Percentiles rank a stretch among this genome's conserved stretches.
These are phyloP conservation scores for Ananas comosus DNA, from an alignment of 176 grass and related monocot species.

Conservation along the genomic window DNA sequence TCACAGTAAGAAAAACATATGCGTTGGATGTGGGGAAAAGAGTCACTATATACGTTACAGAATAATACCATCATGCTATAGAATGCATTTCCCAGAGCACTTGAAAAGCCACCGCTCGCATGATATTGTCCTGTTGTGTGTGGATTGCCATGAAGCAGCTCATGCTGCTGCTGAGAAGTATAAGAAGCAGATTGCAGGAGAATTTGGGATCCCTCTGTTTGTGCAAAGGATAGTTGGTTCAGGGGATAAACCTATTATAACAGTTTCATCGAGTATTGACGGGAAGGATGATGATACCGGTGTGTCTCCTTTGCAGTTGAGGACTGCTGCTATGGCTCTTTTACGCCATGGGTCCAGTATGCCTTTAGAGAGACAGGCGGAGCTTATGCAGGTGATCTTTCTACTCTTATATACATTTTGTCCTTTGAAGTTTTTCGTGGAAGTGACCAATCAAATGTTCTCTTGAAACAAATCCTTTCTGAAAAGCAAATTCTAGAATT, in stretches of 20 bases:
- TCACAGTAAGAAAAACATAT: conserved; percentile 97
- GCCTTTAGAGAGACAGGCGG: conserved; percentile 63
- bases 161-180: conserved; percentile 85
- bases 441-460: too few species aligned
- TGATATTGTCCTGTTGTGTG: conserved; percentile 96
- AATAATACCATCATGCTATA: conserved; percentile 97
- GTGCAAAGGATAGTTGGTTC: conserved; percentile 87
- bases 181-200: conserved; percentile 68
- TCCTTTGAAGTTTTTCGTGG: neutral
- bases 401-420: neutral
- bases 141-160: conserved; percentile 86
- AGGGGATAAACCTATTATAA: conserved; percentile 45
- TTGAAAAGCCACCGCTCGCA: conserved; percentile 94
- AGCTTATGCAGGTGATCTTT: conserved; percentile 58
- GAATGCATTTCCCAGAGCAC: conserved; percentile 98
- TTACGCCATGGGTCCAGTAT: conserved; percentile 79
- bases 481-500: too few species aligned
- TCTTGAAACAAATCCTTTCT: too few species aligned
- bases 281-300: conserved; percentile 38
- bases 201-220: conserved; percentile 86
- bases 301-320: conserved; percentile 76
- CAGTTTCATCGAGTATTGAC: conserved; percentile 24
- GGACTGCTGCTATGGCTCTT: conserved; percentile 96
- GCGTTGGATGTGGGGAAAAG: conserved; percentile 88
- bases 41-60: conserved; percentile 94